Percentiles rank a stretch among this genome's conserved stretches.
phyloP scores from a whole-genome alignment of 1,284 basidiomycete genomes.

The Stereum hirsutum region DNA sequence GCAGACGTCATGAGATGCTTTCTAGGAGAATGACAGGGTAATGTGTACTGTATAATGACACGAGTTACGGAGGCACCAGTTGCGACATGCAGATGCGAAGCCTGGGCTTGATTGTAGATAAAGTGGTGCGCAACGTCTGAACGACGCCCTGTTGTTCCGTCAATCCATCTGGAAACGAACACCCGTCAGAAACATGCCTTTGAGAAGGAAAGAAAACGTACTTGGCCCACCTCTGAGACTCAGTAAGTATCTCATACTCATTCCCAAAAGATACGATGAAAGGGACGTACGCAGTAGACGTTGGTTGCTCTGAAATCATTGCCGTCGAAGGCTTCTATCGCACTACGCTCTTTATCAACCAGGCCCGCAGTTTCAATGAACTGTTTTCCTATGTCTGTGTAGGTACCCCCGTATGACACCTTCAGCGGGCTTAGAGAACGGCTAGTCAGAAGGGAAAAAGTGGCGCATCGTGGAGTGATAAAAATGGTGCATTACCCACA shows the following conservation, averaged over 20 bases:
- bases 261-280: neutral
- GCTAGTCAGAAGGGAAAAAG: too few species aligned
- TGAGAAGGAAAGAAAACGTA: slow-evolving; percentile 6
- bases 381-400: slow-evolving; percentile 30
- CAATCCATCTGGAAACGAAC: slow-evolving; percentile 9
- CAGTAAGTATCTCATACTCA: neutral
- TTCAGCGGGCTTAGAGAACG: slow-evolving; percentile 38
- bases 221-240: slow-evolving; percentile 29
- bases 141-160: slow-evolving; percentile 9
- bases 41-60: slow-evolving; percentile 3
- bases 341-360: slow-evolving; percentile 30
- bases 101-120: slow-evolving; percentile 9
- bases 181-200: neutral
- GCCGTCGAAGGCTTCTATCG: slow-evolving; percentile 26
- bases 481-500: too few species aligned
- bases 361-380: slow-evolving; percentile 33
- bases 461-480: too few species aligned
- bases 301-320: slow-evolving; percentile 33
- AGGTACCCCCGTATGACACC: slow-evolving; percentile 30
- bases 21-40: neutral
- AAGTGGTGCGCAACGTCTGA: slow-evolving; percentile 9
- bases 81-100: slow-evolving; percentile 6
- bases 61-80: slow-evolving; percentile 11
- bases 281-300: slow-evolving; percentile 33
- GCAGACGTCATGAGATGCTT: neutral